Conservation (phyloP, 805 yeast species). For the Metahyphopichia silvanorum region DNA sequence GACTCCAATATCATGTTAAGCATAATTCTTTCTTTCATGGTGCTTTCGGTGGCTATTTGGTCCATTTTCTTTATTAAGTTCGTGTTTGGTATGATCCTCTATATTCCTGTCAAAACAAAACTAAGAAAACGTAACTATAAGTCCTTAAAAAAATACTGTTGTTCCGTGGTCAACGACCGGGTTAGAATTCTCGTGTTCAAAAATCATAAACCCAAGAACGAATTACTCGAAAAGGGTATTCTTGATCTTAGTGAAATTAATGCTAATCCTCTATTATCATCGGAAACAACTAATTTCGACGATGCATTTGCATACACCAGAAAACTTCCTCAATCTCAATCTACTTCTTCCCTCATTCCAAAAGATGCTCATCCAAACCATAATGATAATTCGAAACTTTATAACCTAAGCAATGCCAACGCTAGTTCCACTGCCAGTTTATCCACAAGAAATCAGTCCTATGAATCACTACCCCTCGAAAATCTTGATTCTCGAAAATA, state of each 20-base stretch:
- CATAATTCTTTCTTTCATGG: constrained; percentile 70
- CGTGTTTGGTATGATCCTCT: constrained; percentile 49
- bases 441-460: constrained; percentile 1
- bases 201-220: constrained; percentile 34
- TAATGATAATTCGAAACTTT: constrained; percentile 15
- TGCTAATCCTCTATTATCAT: constrained; percentile 24
- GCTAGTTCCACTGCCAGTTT: background rate
- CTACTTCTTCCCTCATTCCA: constrained; percentile 3
- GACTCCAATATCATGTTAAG: constrained; percentile 60
- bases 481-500: constrained; percentile 1
- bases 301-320: constrained; percentile 3
- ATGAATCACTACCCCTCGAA: constrained; percentile 8
- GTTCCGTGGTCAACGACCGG: constrained; percentile 53
- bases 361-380: constrained; percentile 1
- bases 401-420: constrained; percentile 3
- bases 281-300: constrained; percentile 11
- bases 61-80: constrained; percentile 59
- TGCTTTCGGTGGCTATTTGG: constrained; percentile 74
- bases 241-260: constrained; percentile 20
- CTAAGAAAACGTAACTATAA: constrained; percentile 32
- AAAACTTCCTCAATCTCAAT: constrained; percentile 1
- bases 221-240: constrained; percentile 28
- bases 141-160: constrained; percentile 59
- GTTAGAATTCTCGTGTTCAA: constrained; percentile 50
- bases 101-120: constrained; percentile 49